Evolutionary conservation across 257 asterid genomes (phyloP).

Genomic region (Scutellaria barbata): DNA sequence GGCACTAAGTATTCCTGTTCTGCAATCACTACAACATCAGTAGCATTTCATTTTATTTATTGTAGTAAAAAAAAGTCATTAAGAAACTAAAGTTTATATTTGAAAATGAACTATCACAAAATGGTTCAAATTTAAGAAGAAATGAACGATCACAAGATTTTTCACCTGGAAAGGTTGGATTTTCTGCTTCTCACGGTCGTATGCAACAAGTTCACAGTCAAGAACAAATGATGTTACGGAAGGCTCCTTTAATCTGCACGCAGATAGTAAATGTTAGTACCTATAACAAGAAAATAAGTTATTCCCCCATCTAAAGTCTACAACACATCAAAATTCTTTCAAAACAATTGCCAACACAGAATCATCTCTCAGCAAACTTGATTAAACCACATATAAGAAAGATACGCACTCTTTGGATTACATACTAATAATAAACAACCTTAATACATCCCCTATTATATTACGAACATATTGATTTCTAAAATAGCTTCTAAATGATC

Average conservation of each 20-base stretch:
- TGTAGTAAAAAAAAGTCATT: constrained; percentile 8
- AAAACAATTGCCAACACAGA: constrained; percentile 9
- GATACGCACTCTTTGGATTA: constrained; percentile 6
- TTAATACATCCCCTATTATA: neutral
- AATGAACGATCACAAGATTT: constrained; percentile 19
- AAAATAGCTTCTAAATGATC: constrained; percentile 17
- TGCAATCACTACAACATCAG: constrained; percentile 24
- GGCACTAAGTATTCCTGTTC: constrained; percentile 17
- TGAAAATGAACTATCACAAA: constrained; percentile 20
- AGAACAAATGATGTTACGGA: constrained; percentile 86
- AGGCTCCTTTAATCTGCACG: constrained; percentile 75
- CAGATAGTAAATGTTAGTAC: constrained; percentile 30
- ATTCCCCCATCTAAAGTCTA: neutral
- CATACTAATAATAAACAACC: constrained; percentile 3
- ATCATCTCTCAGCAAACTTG: neutral
- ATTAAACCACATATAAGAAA: neutral
- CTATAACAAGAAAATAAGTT: constrained; percentile 18
- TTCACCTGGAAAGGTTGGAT: constrained; percentile 92
- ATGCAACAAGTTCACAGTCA: constrained; percentile 97
- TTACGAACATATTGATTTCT: neutral
- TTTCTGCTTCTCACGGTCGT: constrained; percentile 85
- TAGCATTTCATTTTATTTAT: constrained; percentile 1
- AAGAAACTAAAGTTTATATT: neutral
- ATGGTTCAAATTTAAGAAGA: neutral
- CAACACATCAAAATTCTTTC: neutral